These are phyloP conservation scores for Ajuga chamaepitys DNA, from an alignment of 257 asterid species.

Conservation along the genomic window DNA sequence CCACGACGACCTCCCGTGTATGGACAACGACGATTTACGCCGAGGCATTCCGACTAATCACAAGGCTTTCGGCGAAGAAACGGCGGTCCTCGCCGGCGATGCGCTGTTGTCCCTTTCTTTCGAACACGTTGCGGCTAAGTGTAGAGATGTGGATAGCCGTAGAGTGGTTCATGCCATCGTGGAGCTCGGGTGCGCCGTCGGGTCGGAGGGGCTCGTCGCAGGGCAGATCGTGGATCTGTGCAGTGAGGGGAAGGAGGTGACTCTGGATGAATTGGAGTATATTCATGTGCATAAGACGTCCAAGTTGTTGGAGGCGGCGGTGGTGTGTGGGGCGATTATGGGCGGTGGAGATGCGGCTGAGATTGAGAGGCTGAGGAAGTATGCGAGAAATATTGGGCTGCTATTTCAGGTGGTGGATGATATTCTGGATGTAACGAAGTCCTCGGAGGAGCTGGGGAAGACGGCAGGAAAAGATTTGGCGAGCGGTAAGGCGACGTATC, in stretches of 20 bases:
- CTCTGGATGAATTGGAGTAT: constrained; percentile 41
- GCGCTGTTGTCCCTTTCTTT: constrained; percentile 61
- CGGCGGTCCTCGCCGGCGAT: constrained; percentile 63
- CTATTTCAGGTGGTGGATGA: constrained; percentile 81
- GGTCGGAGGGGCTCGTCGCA: constrained; percentile 57
- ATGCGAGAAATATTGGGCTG: constrained; percentile 48
- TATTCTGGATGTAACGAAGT: constrained; percentile 52
- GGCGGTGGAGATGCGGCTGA: constrained; percentile 49
- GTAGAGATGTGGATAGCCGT: constrained; percentile 18
- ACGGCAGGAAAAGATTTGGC: constrained; percentile 65
- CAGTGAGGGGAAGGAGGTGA: constrained; percentile 48
- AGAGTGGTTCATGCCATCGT: constrained; percentile 38
- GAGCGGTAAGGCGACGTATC: constrained; percentile 52
- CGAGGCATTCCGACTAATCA: constrained; percentile 62
- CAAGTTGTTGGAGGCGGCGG: constrained; percentile 66
- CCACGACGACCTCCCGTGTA: constrained; percentile 76
- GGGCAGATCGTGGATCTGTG: constrained; percentile 54
- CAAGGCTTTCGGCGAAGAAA: constrained; percentile 54
- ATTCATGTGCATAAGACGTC: constrained; percentile 67
- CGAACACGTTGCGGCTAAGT: constrained; percentile 42
- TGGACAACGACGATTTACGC: constrained; percentile 61
- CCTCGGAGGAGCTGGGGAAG: constrained; percentile 52
- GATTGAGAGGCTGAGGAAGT: constrained; percentile 52
- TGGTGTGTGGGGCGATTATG: constrained; percentile 60
- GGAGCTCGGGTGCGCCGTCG: constrained; percentile 50